Evolutionary conservation across 2,329 filamentous ascomycete genomes (phyloP), one percentile per base, ranked within the genome.

Genomic region (Diaporthe citri): DNA sequence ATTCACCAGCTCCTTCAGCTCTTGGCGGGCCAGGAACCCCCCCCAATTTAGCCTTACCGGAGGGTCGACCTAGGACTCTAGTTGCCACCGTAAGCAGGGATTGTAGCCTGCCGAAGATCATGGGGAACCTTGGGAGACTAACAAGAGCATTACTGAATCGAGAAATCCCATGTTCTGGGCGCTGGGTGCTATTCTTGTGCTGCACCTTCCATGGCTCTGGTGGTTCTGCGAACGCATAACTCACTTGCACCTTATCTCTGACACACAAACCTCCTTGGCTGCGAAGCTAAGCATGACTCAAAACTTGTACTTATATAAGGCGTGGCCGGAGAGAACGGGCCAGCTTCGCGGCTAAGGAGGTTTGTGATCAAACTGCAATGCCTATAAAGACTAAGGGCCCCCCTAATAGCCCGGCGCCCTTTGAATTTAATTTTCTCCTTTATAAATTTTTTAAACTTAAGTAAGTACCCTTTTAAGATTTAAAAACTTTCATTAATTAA

Each of bases 31-130:
- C 71, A 64, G 71, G 57, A 43, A 46, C 17, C 22, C 52, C 22
- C 52, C 69, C 57, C 71, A 60, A 64, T 64, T 64, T 72, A 72
- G 71, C 71, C 57, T 55, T 69, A 55, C 64, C 41, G 64, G 64
- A 69, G 64, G 64, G 64, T 69, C 48, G 34, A 55, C 64, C 48
- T 69, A 72, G 71, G 46, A 52, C 43, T 59, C 71, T 60, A n/a
- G 36, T 72, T 56, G 57, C 46, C 71, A 72, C 70, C 22, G 25
- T 55, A 25, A 55, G 57, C 71, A 72, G 71, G 71, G 71, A 17
- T 64, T 20, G 13, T 22, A 17, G 70, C 71, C 60, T 55, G 55
- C 57, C 46, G 34, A 46, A 41, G 31, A 34, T 34, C 28, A 52
- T 55, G 51, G 51, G 34, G 57, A 64, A 72, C 46, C 71, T 64